Evolutionary conservation across 352 stramenopile species (phyloP).

Genomic region (Pythium vanterpoolii): DNA sequence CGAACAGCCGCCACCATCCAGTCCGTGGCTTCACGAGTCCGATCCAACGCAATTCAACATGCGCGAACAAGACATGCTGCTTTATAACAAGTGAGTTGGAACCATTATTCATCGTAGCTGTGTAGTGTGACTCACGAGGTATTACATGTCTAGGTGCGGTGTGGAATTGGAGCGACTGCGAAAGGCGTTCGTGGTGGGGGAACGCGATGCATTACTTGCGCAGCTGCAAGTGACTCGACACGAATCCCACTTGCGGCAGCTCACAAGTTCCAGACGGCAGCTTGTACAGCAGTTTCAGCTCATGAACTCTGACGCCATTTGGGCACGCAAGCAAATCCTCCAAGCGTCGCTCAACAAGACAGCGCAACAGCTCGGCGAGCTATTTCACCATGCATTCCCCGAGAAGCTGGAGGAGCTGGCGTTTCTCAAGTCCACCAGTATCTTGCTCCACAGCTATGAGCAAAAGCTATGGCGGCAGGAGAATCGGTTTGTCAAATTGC

Average conservation of each 20-base stretch:
- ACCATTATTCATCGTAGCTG: not conserved
- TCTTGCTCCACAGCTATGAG: constrained; percentile 43
- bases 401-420: constrained; percentile 32
- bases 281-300: constrained; percentile 39
- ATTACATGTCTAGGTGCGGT: constrained; percentile 24
- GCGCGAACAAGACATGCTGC: constrained; percentile 31
- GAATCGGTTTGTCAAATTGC: constrained; percentile 34
- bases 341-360: constrained; percentile 22
- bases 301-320: constrained; percentile 31
- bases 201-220: constrained; percentile 32
- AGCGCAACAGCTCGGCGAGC: constrained; percentile 10
- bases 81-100: constrained; percentile 41
- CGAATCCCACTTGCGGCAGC: constrained; percentile 20
- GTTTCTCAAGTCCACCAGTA: constrained; percentile 35
- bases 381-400: constrained; percentile 24
- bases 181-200: constrained; percentile 30
- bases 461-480: constrained; percentile 47
- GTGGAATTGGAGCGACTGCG: constrained; percentile 35
- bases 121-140: not conserved
- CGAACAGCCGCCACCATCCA: constrained; percentile 1
- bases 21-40: constrained; percentile 33
- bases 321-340: constrained; percentile 19
- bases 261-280: constrained; percentile 16
- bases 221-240: constrained; percentile 30
- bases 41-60: constrained; percentile 31